A percentile compares a stretch with the other conserved stretches of the same genome.
These are phyloP conservation scores for Penicillium diatomitis DNA, from an alignment of 495 filamentous ascomycete species.

Conservation along the genomic window DNA sequence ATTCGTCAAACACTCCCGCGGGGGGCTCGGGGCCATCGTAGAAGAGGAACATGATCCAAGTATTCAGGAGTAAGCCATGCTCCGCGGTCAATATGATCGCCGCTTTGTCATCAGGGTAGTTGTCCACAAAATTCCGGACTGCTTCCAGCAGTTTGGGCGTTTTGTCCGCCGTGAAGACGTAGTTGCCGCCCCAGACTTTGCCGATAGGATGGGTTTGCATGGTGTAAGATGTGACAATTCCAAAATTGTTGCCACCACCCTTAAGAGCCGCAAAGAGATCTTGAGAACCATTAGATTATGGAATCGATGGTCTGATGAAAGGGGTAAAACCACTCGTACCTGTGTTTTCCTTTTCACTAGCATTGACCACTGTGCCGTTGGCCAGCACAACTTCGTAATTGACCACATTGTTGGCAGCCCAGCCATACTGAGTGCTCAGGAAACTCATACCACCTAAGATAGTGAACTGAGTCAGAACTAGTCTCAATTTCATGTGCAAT, in stretches of 20 bases:
- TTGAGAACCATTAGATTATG: not conserved
- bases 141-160: slow-evolving; percentile 35
- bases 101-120: slow-evolving; percentile 43
- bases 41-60: slow-evolving; percentile 55
- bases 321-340: slow-evolving; percentile 8
- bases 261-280: slow-evolving; percentile 51
- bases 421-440: slow-evolving; percentile 48
- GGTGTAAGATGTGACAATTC: slow-evolving; percentile 49
- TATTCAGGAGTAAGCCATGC: slow-evolving; percentile 39
- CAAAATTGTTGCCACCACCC: slow-evolving; percentile 52
- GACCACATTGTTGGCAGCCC: slow-evolving; percentile 44
- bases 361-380: slow-evolving; percentile 43
- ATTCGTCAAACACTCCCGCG: slow-evolving; percentile 44
- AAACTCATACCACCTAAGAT: slow-evolving; percentile 36
- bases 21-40: slow-evolving; percentile 51
- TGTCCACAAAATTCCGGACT: slow-evolving; percentile 43
- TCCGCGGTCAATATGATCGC: slow-evolving; percentile 47
- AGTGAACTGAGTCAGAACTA: too few species aligned
- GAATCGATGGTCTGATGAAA: not conserved
- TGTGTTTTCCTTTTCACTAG: slow-evolving; percentile 29
- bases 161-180: slow-evolving; percentile 35
- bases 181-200: slow-evolving; percentile 46
- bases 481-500: too few species aligned
- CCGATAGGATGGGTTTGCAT: slow-evolving; percentile 35
- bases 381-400: slow-evolving; percentile 49